Conservation (phyloP, 2,329 filamentous ascomycete genomes). For the Trichophyton mentagrophytes region DNA sequence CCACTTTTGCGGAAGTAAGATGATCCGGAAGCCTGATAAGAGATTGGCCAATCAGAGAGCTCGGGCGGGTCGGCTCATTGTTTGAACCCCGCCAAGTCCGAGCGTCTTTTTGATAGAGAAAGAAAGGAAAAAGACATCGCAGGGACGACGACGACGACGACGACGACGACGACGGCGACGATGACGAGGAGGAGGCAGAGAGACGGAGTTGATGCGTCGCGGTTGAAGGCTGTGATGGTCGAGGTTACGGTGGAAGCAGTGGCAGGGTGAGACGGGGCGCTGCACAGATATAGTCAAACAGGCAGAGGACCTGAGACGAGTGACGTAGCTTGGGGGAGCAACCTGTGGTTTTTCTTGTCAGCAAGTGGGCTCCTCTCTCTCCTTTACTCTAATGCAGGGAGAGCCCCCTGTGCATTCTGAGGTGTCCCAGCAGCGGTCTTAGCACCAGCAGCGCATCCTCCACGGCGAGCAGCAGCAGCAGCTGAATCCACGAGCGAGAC, state of each 20-base stretch:
- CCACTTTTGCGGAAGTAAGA: not conserved
- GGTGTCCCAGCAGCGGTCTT: not conserved
- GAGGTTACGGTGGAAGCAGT: not conserved
- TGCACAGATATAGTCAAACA: no score
- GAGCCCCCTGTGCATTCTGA: not conserved
- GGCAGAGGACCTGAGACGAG: not conserved
- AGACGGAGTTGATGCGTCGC: no score
- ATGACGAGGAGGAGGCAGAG: not conserved
- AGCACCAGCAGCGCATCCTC: not conserved
- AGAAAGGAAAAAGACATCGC: not conserved
- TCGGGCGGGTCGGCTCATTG: not conserved
- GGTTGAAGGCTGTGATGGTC: not conserved
- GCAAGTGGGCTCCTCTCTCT: not conserved
- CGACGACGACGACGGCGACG: no score
- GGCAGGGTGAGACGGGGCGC: not conserved
- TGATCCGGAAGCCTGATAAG: conserved; percentile 1
- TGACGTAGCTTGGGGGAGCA: not conserved
- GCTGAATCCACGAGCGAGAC: not conserved
- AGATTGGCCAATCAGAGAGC: not conserved
- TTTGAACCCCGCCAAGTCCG: not conserved
- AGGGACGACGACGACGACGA: no score
- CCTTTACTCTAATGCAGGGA: not conserved
- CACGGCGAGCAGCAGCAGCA: not conserved
- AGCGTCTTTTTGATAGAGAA: not conserved
- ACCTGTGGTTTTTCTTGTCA: no score